Evolutionary conservation across 2,329 filamentous ascomycete species (phyloP), one percentile per base, ranked within the genome.

Genomic region (Onygena corvina): DNA sequence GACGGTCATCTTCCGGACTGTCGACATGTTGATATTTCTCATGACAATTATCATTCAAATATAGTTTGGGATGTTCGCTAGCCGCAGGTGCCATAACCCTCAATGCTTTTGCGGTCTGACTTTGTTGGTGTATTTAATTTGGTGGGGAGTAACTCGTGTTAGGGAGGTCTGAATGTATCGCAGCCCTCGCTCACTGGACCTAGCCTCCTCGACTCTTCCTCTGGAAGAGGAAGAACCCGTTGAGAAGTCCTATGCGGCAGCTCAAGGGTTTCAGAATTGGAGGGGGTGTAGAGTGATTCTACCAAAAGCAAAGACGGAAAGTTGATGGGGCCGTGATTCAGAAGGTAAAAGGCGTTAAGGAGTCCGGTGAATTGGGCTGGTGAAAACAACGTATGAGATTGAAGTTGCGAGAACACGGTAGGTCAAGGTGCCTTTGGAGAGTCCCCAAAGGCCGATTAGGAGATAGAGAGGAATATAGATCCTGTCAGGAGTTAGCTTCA

Each of bases 171-270:
- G 75, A 89, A 94, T 73, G 83, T 84, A 76, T 86, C 85, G 78
- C 86, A 84, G 82, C 83, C 86, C 78, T 85, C 77, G 77, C 76
- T 83, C 78, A 83, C 81, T 80, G 85, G 86, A 83, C 87, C 84
- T 87, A 86, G 86, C 84, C 87, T 90, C 84, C 84, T 87, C 85
- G 88, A 94, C 87, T 92, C 92, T 93, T 90, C 92, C 92, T 89
- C 90, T 71, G 75, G 76, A 75, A 92, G 90, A 94, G 89, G 90
- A 96, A 96, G 90, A 94, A 89, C 84, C 85, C 82, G 79, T 80
- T 80, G 83, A 83, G 80, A 80, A 82, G 84, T 93, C 86, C 87
- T 96, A 98, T 98, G 90, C 92, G 92, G 92, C 92, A 96, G 90
- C 86, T 94, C 84, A 79, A 72, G 70, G 72, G 71, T 71, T 77